These are phyloP conservation scores for Drechslerella stenobrocha DNA, from an alignment of 2,329 filamentous ascomycete genomes.

Conservation along the genomic window DNA sequence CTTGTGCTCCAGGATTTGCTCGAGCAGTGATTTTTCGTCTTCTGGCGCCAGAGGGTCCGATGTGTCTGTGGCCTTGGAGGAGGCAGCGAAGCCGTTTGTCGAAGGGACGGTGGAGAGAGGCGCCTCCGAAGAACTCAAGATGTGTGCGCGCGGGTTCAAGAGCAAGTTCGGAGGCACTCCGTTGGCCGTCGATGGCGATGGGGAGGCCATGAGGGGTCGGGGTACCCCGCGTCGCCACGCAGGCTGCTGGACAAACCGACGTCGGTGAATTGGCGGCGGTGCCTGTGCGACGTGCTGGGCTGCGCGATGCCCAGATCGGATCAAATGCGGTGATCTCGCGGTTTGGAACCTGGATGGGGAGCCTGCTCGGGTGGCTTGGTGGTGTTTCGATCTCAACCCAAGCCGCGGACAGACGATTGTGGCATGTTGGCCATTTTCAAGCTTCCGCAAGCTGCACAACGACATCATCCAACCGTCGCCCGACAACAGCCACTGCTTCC, in stretches of 20 bases:
- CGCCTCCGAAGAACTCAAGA: constrained; percentile 26
- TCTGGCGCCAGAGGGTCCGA: constrained; percentile 57
- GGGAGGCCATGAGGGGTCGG: constrained; percentile 14
- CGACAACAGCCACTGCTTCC: neutral
- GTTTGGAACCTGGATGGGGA: too few species aligned
- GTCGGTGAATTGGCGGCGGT: too few species aligned
- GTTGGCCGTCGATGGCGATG: neutral
- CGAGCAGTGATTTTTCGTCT: constrained; percentile 56
- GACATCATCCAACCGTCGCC: constrained; percentile 5
- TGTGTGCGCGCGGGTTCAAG: constrained; percentile 41
- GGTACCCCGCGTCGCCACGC: too few species aligned
- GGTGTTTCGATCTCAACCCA: too few species aligned
- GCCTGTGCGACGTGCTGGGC: too few species aligned
- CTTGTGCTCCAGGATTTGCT: constrained; percentile 21
- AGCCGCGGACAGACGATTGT: too few species aligned
- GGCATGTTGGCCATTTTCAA: neutral
- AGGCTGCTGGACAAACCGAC: too few species aligned
- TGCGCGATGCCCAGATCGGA: too few species aligned
- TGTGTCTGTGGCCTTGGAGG: constrained; percentile 10
- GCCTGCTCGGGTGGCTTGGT: neutral
- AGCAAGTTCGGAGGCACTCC: constrained; percentile 41
- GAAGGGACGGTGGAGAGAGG: constrained; percentile 42
- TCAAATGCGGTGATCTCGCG: too few species aligned
- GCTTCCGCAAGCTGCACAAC: neutral
- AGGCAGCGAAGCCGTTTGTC: constrained; percentile 11